A percentile compares a stretch with the other conserved stretches of the same genome.
Conservation (phyloP, 2,329 filamentous ascomycete genomes). For the Drechslera avenae region DNA sequence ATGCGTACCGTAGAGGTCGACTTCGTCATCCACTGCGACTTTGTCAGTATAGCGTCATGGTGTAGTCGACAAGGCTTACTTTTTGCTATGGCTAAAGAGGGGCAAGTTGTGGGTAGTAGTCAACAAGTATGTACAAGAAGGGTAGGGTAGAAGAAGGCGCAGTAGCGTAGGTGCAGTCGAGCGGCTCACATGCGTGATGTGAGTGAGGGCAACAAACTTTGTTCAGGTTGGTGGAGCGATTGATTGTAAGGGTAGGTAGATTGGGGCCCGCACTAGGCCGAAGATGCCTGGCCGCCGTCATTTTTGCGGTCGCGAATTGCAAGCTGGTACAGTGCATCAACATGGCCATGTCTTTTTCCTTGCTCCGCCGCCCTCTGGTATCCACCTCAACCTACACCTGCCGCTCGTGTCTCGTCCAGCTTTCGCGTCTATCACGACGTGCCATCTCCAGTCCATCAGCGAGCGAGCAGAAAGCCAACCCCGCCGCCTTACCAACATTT, state of each 20-base stretch:
- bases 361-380: conserved; percentile 29
- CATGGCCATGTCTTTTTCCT: conserved; percentile 29
- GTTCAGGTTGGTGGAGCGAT: conserved; percentile 4
- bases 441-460: conserved; percentile 20
- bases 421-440: conserved; percentile 23
- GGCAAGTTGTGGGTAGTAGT: not conserved
- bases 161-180: not conserved
- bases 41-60: conserved; percentile 16
- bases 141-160: not conserved
- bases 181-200: not conserved
- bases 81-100: too few relatives aligned
- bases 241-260: conserved; percentile 8
- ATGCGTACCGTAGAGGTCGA: conserved; percentile 62
- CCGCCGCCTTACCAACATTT: conserved; percentile 30
- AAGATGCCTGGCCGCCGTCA: conserved; percentile 8
- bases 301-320: conserved; percentile 10
- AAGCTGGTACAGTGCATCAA: not conserved
- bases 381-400: conserved; percentile 32
- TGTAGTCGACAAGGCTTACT: not conserved
- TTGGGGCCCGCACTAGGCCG: conserved; percentile 10
- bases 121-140: conserved; percentile 12
- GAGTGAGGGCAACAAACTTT: conserved; percentile 15
- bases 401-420: conserved; percentile 33
- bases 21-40: conserved; percentile 51
- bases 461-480: conserved; percentile 14